These are phyloP conservation scores for Hypoxylon sp. DNA, from an alignment of 2,329 filamentous ascomycete genomes.

Conservation along the genomic window DNA sequence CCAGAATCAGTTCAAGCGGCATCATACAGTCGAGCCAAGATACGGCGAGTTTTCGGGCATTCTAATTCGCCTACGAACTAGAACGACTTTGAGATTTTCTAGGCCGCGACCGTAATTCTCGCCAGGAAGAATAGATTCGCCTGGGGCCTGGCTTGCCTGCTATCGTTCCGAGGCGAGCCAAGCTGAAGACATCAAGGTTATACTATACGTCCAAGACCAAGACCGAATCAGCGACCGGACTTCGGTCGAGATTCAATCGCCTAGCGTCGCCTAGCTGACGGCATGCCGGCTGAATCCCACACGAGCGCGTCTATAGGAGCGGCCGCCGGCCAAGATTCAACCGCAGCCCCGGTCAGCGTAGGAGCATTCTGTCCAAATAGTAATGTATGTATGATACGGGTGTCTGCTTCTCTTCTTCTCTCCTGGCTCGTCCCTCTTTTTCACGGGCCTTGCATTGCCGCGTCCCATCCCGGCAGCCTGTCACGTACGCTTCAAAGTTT, in stretches of 20 bases:
- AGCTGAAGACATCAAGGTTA: conserved; percentile 31
- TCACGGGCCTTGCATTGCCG: background rate
- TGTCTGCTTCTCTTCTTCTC: background rate
- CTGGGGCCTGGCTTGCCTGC: conserved; percentile 26
- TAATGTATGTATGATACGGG: conserved; percentile 7
- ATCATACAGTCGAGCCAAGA: conserved; percentile 6
- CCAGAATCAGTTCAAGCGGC: conserved; percentile 5
- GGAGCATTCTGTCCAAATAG: conserved; percentile 12
- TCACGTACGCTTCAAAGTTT: background rate
- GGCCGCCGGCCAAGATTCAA: conserved; percentile 27
- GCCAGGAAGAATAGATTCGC: conserved; percentile 11
- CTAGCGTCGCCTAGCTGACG: conserved; percentile 28
- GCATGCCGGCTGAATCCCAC: conserved; percentile 28
- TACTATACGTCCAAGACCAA: conserved; percentile 7
- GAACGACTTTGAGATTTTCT: conserved; percentile 19
- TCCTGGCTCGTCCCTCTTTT: background rate
- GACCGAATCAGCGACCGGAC: conserved; percentile 25
- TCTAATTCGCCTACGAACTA: conserved; percentile 21
- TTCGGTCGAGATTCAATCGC: conserved; percentile 33
- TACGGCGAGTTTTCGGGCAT: conserved; percentile 2
- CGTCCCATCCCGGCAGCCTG: background rate
- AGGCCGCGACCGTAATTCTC: conserved; percentile 19
- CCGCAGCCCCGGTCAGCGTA: conserved; percentile 25
- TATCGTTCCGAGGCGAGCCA: conserved; percentile 24
- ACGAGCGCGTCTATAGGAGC: conserved; percentile 7